A percentile compares a stretch with the other conserved stretches of the same genome.
These are phyloP conservation scores for Osmanthus fragrans DNA, from an alignment of 257 asterid genomes.

Conservation along the genomic window DNA sequence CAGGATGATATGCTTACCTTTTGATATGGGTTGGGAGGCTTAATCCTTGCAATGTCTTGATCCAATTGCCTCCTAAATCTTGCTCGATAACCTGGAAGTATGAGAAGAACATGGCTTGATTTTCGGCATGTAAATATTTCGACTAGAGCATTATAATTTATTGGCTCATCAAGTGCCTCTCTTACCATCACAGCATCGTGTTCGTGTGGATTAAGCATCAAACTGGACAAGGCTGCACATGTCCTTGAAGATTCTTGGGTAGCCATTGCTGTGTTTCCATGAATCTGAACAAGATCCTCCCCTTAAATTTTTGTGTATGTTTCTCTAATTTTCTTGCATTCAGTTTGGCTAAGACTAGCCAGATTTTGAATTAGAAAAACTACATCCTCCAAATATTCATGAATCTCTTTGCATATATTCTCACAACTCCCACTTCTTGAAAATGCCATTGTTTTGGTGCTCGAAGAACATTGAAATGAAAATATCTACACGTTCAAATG, in stretches of 20 bases:
- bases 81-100: constrained; percentile 54
- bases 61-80: constrained; percentile 48
- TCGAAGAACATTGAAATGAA: too few species aligned
- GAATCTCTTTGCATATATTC: constrained; percentile 47
- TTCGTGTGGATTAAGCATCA: constrained; percentile 56
- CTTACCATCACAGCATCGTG: constrained; percentile 58
- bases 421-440: constrained; percentile 32
- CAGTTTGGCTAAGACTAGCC: constrained; percentile 33
- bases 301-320: constrained; percentile 41
- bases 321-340: constrained; percentile 44
- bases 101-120: constrained; percentile 75
- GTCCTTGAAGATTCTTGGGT: constrained; percentile 18
- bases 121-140: constrained; percentile 64
- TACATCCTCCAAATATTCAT: constrained; percentile 27
- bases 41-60: constrained; percentile 52
- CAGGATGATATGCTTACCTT: constrained; percentile 39
- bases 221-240: constrained; percentile 22
- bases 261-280: neutral
- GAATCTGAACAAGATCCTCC: constrained; percentile 38
- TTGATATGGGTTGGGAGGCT: constrained; percentile 64
- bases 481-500: too few species aligned
- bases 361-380: constrained; percentile 24
- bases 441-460: constrained; percentile 30
- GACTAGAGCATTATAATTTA: constrained; percentile 42
- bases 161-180: constrained; percentile 41